Evolutionary conservation across 2,329 filamentous ascomycete genomes (phyloP).

Genomic region (Metarhizium sp.): DNA sequence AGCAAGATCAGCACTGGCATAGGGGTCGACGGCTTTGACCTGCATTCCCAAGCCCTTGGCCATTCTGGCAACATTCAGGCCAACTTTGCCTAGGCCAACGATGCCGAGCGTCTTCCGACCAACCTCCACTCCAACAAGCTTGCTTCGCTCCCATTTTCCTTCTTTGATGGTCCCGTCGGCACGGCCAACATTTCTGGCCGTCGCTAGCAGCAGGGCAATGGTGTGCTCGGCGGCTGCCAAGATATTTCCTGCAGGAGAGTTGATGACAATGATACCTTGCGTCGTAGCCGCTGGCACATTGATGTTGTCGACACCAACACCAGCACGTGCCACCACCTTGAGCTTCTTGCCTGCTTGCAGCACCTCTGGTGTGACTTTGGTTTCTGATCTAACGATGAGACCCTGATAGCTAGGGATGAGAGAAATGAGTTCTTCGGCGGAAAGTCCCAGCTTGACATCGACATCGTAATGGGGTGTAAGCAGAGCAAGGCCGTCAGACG

Average conservation of each 20-base stretch:
- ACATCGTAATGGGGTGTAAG: constrained; percentile 60
- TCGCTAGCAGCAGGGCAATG: constrained; percentile 62
- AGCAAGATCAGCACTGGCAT: constrained; percentile 65
- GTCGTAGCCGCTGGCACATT: constrained; percentile 63
- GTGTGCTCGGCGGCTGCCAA: constrained; percentile 74
- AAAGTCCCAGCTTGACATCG: constrained; percentile 55
- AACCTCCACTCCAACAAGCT: constrained; percentile 68
- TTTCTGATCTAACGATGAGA: constrained; percentile 72
- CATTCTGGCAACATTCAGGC: constrained; percentile 71
- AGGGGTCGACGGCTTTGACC: constrained; percentile 66
- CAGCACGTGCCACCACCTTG: constrained; percentile 70
- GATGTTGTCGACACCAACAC: constrained; percentile 78
- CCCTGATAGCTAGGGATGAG: constrained; percentile 66
- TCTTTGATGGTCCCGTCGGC: constrained; percentile 60
- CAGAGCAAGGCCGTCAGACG: constrained; percentile 64
- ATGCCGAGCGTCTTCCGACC: constrained; percentile 69
- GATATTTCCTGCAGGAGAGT: constrained; percentile 72
- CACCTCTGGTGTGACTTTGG: constrained; percentile 63
- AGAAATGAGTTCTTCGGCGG: constrained; percentile 51
- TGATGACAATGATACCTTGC: constrained; percentile 70
- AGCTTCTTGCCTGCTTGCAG: constrained; percentile 58
- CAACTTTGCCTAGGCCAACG: constrained; percentile 75
- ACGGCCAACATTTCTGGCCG: constrained; percentile 63
- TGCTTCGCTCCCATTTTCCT: constrained; percentile 68
- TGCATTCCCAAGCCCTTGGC: constrained; percentile 70